Conservation (phyloP, 805 yeast genomes). For the Wickerhamiella qilinensis region DNA sequence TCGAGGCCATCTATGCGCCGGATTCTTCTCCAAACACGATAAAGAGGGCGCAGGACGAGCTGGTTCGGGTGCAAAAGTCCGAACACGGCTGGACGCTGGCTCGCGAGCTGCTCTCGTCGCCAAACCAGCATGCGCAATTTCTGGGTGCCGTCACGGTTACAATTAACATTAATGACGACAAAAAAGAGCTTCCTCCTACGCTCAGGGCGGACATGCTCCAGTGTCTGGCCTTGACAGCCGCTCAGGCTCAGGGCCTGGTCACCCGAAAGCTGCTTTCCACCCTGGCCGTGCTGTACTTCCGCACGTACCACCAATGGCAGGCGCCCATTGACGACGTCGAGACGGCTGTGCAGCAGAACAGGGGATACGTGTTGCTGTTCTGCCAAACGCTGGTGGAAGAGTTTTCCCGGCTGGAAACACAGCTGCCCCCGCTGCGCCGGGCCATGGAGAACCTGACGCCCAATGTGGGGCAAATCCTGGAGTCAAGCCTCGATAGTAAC, state of each 20-base stretch:
- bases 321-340: slow-evolving; percentile 19
- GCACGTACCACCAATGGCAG: slow-evolving; percentile 25
- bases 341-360: slow-evolving; percentile 6
- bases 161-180: slow-evolving; percentile 24
- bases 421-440: slow-evolving; percentile 6
- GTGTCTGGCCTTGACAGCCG: slow-evolving; percentile 10
- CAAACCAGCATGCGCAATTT: slow-evolving; percentile 30
- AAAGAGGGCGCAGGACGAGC: slow-evolving; percentile 28
- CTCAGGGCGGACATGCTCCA: slow-evolving; percentile 10
- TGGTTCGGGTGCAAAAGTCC: slow-evolving; percentile 46
- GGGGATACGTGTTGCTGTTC: slow-evolving; percentile 12
- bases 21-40: slow-evolving; percentile 5
- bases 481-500: background rate
- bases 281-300: slow-evolving; percentile 32
- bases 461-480: background rate
- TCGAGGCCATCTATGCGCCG: slow-evolving; percentile 10
- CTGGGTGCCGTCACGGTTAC: slow-evolving; percentile 73
- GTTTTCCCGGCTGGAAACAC: slow-evolving; percentile 6
- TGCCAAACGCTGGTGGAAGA: slow-evolving; percentile 18
- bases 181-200: slow-evolving; percentile 1
- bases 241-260: slow-evolving; percentile 22
- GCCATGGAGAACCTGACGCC: slow-evolving; percentile 8
- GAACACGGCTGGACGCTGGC: slow-evolving; percentile 44
- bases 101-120: slow-evolving; percentile 28
- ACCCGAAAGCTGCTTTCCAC: slow-evolving; percentile 43